Conservation (phyloP, 805 yeast species). For the Candida odintsovae region DNA sequence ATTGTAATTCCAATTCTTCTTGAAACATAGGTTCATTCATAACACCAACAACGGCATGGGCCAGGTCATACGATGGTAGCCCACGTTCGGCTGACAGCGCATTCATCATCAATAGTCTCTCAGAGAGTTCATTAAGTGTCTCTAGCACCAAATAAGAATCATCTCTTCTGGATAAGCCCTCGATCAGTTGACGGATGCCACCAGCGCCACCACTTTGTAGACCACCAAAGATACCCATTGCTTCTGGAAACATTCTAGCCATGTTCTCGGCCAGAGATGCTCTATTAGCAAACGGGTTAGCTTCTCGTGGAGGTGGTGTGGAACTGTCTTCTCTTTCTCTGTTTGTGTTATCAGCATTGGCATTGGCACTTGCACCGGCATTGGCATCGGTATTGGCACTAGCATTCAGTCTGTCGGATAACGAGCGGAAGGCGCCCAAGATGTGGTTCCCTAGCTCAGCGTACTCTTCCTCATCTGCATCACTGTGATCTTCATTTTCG, state of each 20-base stretch:
- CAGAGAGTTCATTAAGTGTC: conserved; percentile 59
- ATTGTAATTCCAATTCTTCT: conserved; percentile 71
- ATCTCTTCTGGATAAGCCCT: conserved; percentile 24
- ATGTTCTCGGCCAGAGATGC: conserved; percentile 21
- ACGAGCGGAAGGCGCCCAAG: conserved; percentile 22
- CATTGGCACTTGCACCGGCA: conserved; percentile 15
- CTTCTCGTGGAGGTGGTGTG: not conserved
- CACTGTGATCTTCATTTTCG: conserved; percentile 17
- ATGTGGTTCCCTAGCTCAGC: conserved; percentile 14
- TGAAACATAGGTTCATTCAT: conserved; percentile 51
- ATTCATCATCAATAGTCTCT: conserved; percentile 63
- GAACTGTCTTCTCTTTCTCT: not conserved
- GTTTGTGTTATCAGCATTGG: conserved; percentile 11
- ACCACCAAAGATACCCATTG: conserved; percentile 28
- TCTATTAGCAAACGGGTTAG: not conserved
- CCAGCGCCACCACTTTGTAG: conserved; percentile 12
- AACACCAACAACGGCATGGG: conserved; percentile 49
- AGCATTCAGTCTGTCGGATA: conserved; percentile 15
- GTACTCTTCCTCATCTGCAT: conserved; percentile 22
- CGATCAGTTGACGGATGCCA: conserved; percentile 21
- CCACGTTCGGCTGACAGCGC: conserved; percentile 54
- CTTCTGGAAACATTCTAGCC: conserved; percentile 34
- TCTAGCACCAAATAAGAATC: conserved; percentile 61
- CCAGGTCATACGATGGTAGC: conserved; percentile 54
- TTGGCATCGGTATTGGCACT: conserved; percentile 1